Conservation (phyloP, 768 basidiomycete genomes). For the Tricholomella constricta region DNA sequence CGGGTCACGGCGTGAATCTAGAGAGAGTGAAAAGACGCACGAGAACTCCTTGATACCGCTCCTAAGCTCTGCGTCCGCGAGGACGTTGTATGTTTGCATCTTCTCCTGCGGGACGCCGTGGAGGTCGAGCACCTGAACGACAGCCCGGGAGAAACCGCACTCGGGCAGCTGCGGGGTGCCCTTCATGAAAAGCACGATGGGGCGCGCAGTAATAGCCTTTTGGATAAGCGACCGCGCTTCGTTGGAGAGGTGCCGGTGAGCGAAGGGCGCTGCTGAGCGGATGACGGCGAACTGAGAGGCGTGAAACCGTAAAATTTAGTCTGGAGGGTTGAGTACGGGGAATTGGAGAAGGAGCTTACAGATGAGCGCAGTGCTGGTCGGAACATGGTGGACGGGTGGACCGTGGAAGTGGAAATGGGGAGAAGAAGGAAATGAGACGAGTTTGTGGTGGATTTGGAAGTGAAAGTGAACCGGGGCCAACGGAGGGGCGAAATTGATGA, state of each 20-base stretch:
- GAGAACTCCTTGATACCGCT: constrained; percentile 94
- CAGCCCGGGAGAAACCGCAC: constrained; percentile 96
- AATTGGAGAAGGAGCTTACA: constrained; percentile 30
- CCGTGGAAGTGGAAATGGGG: background rate
- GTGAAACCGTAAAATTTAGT: no score
- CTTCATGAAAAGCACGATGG: constrained; percentile 98
- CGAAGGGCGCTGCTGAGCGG: constrained; percentile 28
- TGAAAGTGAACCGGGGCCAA: no score
- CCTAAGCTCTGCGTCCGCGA: constrained; percentile 83
- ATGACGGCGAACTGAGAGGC: constrained; percentile 32
- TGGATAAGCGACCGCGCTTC: constrained; percentile 67
- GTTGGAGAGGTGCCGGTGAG: constrained; percentile 54
- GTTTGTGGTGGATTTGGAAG: no score
- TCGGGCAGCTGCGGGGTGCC: constrained; percentile 85
- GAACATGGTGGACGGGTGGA: constrained; percentile 42
- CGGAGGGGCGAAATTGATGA: no score
- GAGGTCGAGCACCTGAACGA: constrained; percentile 84
- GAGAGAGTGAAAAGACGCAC: constrained; percentile 54
- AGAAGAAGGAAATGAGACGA: background rate
- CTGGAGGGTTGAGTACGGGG: no score
- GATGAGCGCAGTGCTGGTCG: constrained; percentile 46
- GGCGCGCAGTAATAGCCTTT: constrained; percentile 69
- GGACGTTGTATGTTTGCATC: constrained; percentile 86
- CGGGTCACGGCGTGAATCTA: background rate
- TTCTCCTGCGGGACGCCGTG: constrained; percentile 82